Conservation (phyloP, 2,329 filamentous ascomycete species). For the Albifimbria verrucaria region DNA sequence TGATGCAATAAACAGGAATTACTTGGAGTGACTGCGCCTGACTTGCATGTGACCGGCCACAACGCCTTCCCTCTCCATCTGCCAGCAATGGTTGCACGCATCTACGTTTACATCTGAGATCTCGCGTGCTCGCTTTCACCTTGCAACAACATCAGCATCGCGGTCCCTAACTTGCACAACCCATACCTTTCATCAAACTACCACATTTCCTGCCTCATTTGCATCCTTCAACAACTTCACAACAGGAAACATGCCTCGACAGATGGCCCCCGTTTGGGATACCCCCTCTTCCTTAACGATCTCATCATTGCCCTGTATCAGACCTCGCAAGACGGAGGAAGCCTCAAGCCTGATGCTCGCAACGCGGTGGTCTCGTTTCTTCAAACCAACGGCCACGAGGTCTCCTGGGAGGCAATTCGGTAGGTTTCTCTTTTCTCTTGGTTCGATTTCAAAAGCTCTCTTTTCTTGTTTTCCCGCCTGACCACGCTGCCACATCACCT, state of each 20-base stretch:
- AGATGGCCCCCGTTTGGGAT: conserved; percentile 23
- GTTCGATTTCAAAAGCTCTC: not conserved
- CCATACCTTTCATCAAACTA: not conserved
- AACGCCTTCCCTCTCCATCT: no score
- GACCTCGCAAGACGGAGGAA: conserved; percentile 19
- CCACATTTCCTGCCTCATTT: not conserved
- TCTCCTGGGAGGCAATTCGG: conserved; percentile 45
- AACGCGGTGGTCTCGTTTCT: conserved; percentile 29
- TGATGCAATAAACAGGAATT: not conserved
- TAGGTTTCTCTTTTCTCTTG: conserved; percentile 24
- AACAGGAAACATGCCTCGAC: conserved; percentile 12
- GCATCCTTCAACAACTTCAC: conserved; percentile 9
- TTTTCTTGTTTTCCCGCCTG: conserved; percentile 4
- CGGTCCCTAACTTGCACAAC: no score
- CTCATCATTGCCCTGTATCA: conserved; percentile 30
- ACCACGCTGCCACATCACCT: not conserved
- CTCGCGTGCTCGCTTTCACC: no score
- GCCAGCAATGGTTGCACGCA: no score
- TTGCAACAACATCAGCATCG: no score
- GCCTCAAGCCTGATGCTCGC: conserved; percentile 24
- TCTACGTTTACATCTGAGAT: no score
- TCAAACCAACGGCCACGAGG: conserved; percentile 24
- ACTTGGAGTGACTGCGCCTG: no score
- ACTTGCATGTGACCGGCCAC: no score
- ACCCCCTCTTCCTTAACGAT: conserved; percentile 29